Conservation (phyloP, 2,329 filamentous ascomycete species). For the Aspergillus sp. region DNA sequence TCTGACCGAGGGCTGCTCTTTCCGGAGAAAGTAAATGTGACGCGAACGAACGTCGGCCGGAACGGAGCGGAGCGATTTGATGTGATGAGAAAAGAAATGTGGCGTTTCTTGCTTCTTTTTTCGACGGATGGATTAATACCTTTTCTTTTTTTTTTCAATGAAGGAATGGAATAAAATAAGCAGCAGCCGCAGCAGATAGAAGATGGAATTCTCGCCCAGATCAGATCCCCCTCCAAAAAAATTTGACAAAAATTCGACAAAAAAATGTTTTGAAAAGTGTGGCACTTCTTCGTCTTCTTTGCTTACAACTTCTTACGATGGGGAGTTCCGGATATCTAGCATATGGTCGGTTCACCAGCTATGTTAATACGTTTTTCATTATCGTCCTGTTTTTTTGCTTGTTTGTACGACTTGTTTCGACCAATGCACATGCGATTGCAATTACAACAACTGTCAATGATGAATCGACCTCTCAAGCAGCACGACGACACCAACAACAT, state of each 20-base stretch:
- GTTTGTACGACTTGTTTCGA: slow-evolving; percentile 5
- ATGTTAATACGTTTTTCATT: slow-evolving; percentile 32
- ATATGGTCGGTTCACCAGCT: slow-evolving; percentile 44
- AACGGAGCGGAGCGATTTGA: slow-evolving; percentile 3
- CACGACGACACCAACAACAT: neutral
- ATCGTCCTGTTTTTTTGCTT: slow-evolving; percentile 29
- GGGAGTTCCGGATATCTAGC: slow-evolving; percentile 82
- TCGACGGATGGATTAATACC: slow-evolving; percentile 19
- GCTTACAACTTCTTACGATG: slow-evolving; percentile 47
- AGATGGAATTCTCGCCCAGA: slow-evolving; percentile 29
- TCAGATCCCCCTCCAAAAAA: slow-evolving; percentile 42
- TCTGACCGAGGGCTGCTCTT: slow-evolving; percentile 99
- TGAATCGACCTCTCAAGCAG: neutral
- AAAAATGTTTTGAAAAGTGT: slow-evolving; percentile 41
- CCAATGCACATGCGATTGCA: neutral
- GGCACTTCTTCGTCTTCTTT: neutral
- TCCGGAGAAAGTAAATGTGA: slow-evolving; percentile 89
- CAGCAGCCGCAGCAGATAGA: slow-evolving; percentile 26
- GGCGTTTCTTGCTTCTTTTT: slow-evolving; percentile 24
- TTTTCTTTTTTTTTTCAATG: slow-evolving; percentile 15
- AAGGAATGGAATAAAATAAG: slow-evolving; percentile 9
- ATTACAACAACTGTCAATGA: neutral
- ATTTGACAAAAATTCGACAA: slow-evolving; percentile 54
- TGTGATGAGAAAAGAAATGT: slow-evolving; percentile 29
- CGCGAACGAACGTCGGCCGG: slow-evolving; percentile 4